These are phyloP conservation scores for Craterostigma plantagineum DNA, from an alignment of 257 asterid species.

Conservation along the genomic window DNA sequence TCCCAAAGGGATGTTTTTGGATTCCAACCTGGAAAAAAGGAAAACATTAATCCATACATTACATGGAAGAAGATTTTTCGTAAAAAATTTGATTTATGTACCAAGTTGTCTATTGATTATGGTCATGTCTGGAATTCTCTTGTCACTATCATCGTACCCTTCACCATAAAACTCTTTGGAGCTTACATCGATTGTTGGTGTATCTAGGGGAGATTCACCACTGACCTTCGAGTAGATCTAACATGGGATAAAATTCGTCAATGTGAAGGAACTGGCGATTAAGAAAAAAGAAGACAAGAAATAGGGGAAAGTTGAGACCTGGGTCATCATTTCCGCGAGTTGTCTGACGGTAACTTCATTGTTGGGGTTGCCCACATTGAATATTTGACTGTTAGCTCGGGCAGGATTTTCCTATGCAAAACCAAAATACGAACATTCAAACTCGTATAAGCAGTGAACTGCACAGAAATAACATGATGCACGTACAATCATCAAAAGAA, in stretches of 20 bases:
- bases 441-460: no score
- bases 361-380: constrained; percentile 63
- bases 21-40: constrained; percentile 36
- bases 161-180: constrained; percentile 64
- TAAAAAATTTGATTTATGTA: constrained; percentile 11
- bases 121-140: constrained; percentile 72
- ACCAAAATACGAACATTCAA: not conserved
- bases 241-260: not conserved
- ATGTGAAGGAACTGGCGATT: not conserved
- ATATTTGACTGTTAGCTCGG: constrained; percentile 55
- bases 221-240: constrained; percentile 53
- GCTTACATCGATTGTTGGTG: constrained; percentile 49
- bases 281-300: not conserved
- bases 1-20: constrained; percentile 63
- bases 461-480: constrained; percentile 1
- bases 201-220: constrained; percentile 36
- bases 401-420: constrained; percentile 53
- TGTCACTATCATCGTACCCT: constrained; percentile 66
- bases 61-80: not conserved
- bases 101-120: constrained; percentile 57
- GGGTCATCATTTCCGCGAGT: constrained; percentile 66
- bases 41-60: no score
- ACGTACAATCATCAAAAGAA: constrained; percentile 56
- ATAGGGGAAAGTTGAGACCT: constrained; percentile 17
- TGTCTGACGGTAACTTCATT: constrained; percentile 64